A percentile compares a stretch with the other conserved stretches of the same genome.
Conservation (phyloP, 768 basidiomycete species). For the Leccinum disarticulatum region DNA sequence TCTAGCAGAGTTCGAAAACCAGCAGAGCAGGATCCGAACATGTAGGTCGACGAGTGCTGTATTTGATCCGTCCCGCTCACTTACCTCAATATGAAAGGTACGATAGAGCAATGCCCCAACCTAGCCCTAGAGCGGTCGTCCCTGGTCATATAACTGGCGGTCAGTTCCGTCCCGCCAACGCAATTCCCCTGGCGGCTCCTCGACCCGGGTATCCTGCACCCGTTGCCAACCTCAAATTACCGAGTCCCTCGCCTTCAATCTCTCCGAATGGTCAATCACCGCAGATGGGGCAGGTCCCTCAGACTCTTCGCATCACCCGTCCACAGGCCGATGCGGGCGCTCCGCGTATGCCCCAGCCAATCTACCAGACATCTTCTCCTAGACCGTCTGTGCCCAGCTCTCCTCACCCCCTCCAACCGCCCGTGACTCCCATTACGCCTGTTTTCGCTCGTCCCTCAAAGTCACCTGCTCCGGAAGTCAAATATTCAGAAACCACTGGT, state of each 20-base stretch:
- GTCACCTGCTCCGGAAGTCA: conserved; percentile 41
- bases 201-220: conserved; percentile 74
- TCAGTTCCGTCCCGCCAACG: conserved; percentile 29
- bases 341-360: conserved; percentile 32
- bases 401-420: conserved; percentile 75
- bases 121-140: conserved; percentile 54
- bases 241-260: conserved; percentile 46
- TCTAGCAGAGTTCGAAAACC: conserved; percentile 38
- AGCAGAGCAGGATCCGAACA: conserved; percentile 51
- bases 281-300: conserved; percentile 34
- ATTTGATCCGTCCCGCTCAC: conserved; percentile 6
- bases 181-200: conserved; percentile 60
- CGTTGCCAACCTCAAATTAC: conserved; percentile 61
- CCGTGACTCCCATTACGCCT: conserved; percentile 76
- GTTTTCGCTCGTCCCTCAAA: conserved; percentile 67
- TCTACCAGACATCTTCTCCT: conserved; percentile 31
- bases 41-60: conserved; percentile 46
- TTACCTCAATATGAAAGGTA: conserved; percentile 45
- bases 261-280: conserved; percentile 30
- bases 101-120: conserved; percentile 52
- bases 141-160: conserved; percentile 45
- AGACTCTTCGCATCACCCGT: conserved; percentile 21
- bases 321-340: conserved; percentile 17
- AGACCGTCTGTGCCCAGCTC: conserved; percentile 44
- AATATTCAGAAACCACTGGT: conserved; percentile 41